Evolutionary conservation across 768 basidiomycete species (phyloP), one percentile per base, ranked within the genome.

Genomic region (Trametes maxima): DNA sequence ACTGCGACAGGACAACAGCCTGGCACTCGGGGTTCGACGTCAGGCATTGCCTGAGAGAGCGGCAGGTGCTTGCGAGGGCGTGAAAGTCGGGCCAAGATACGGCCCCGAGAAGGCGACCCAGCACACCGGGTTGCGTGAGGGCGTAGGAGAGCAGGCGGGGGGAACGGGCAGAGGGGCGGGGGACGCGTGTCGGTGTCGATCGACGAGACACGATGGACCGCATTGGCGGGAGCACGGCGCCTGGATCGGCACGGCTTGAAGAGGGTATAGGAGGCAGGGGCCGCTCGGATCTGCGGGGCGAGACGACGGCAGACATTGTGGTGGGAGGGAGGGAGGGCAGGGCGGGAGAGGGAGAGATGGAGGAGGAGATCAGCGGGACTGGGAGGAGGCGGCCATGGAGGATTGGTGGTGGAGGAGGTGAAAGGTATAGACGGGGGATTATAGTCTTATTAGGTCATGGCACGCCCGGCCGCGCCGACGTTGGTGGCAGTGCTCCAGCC

Each of bases 1-100:
- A 89, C 37, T 69, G 73, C 10, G 77, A 69, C n/a, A 83, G 72
- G 37, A 82, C 69, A 58, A 70, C 66, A 57, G 81, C 75, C 54
- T 73, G 71, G 45, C 76, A 66, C n/a, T 73, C 69, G 2, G 70
- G 71, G 36, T 14, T 37, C 16, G 66, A 57, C 21, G 65, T 58
- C 65, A 81, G 69, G 46, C 75, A 35, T 7, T 64, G 68, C 39
- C 80, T 71, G 54, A 77, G 74, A 17, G 68, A 65, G 6, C 71
- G 68, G 50, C 72, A 78, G 10, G 78, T 75, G 42, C 70, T 68
- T 22, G 73, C 69, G 54, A 83, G 70, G 19, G 76, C 69, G 44
- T 74, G 71, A 60, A 83, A 76, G 67, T 81, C 79, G 28, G 57
- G 61, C 77, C 80, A 82, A 17, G 63, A n/a, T 2, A 72, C 22